A percentile compares a stretch with the other conserved stretches of the same genome.
Conservation (phyloP, 768 basidiomycete species). For the Udeniomyces megalosporus region DNA sequence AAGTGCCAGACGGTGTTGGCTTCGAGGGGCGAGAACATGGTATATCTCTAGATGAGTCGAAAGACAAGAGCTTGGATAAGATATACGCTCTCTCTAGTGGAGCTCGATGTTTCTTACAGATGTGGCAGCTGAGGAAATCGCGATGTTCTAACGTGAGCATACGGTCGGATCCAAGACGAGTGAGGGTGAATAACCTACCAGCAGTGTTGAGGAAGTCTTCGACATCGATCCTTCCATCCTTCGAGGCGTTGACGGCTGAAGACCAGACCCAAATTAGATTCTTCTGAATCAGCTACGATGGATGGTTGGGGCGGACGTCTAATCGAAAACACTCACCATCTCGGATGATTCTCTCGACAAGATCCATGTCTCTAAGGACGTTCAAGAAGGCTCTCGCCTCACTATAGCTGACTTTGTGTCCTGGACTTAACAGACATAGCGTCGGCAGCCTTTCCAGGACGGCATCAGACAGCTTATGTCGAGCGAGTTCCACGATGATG, state of each 20-base stretch:
- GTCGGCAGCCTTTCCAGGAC: constrained; percentile 87
- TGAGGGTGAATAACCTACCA: neutral
- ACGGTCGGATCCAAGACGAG: too few relatives aligned
- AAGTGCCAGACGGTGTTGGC: constrained; percentile 87
- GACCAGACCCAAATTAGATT: neutral
- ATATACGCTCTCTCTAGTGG: too few relatives aligned
- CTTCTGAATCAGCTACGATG: too few relatives aligned
- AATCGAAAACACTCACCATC: neutral
- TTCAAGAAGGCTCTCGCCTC: constrained; percentile 97
- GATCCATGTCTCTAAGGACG: constrained; percentile 84
- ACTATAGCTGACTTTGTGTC: constrained; percentile 82
- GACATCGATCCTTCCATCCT: constrained; percentile 89
- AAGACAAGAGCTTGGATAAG: neutral
- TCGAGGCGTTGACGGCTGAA: constrained; percentile 45
- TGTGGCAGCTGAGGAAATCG: too few relatives aligned
- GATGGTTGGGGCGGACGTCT: too few relatives aligned
- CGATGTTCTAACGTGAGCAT: too few relatives aligned
- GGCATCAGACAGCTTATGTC: constrained; percentile 89
- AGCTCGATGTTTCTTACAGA: too few relatives aligned
- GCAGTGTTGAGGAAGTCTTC: constrained; percentile 88
- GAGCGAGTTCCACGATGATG: constrained; percentile 88
- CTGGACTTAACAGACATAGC: constrained; percentile 71
- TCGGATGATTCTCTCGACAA: constrained; percentile 59
- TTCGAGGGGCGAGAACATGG: constrained; percentile 15
- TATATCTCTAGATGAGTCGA: constrained; percentile 1